phyloP scores from a whole-genome alignment of 495 filamentous ascomycete genomes.

The Penicillium argentinense region DNA sequence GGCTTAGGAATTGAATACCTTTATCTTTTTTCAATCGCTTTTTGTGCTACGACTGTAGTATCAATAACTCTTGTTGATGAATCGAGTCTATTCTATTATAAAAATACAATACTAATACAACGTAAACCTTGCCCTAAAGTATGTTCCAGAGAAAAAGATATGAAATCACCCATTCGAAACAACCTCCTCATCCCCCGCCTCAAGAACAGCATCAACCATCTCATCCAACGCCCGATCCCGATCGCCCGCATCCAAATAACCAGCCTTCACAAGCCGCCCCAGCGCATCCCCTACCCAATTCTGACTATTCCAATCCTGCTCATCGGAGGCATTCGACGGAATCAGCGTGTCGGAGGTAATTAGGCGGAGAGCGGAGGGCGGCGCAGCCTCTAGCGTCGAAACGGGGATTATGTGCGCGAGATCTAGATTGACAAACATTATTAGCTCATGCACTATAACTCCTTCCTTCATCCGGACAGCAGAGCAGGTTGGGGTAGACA shows the following conservation, averaged over 20 bases:
- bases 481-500: background rate
- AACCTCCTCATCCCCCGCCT: constrained; percentile 25
- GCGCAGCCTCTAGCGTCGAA: constrained; percentile 2
- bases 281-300: constrained; percentile 29
- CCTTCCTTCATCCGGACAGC: too few species aligned
- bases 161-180: background rate
- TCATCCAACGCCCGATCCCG: constrained; percentile 18
- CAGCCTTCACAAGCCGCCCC: constrained; percentile 12
- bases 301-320: constrained; percentile 28
- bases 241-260: constrained; percentile 11
- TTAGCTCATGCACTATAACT: background rate
- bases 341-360: constrained; percentile 11
- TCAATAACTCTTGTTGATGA: background rate
- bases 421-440: too few species aligned
- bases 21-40: too few species aligned
- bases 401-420: constrained; percentile 13
- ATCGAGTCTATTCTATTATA: background rate
- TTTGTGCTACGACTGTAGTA: too few species aligned
- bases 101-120: background rate
- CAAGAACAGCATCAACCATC: constrained; percentile 27
- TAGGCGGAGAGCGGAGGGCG: constrained; percentile 1
- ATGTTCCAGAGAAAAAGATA: too few species aligned
- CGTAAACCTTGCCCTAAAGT: too few species aligned
- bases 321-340: background rate
- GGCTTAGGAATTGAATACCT: background rate